phyloP scores from a whole-genome alignment of 106 monocot genomes.

The Triglochin maritima region DNA sequence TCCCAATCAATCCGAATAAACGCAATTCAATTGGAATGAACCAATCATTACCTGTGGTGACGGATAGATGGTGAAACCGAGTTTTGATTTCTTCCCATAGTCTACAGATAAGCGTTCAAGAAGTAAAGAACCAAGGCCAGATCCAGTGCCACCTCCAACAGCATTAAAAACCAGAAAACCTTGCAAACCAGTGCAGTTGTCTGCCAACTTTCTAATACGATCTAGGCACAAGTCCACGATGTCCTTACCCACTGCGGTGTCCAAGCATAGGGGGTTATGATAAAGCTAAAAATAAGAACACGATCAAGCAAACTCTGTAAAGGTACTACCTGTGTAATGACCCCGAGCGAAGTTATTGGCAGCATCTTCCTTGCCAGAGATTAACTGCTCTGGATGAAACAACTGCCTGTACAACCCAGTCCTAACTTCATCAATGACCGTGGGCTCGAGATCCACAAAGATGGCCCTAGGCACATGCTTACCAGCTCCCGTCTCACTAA shows the following conservation, averaged over 20 bases:
- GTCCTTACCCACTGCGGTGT: slow-evolving; percentile 13
- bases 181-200: slow-evolving; percentile 24
- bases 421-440: slow-evolving; percentile 21
- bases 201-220: slow-evolving; percentile 15
- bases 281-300: not conserved
- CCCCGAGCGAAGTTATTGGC: slow-evolving; percentile 21
- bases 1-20: too few species aligned
- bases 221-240: slow-evolving; percentile 23
- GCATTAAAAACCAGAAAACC: slow-evolving; percentile 20
- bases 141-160: slow-evolving; percentile 25
- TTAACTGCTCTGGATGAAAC: slow-evolving; percentile 23
- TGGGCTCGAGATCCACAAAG: slow-evolving; percentile 24
- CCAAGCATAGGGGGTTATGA: not conserved
- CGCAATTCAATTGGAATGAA: not conserved
- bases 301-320: not conserved
- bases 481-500: slow-evolving; percentile 23
- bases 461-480: slow-evolving; percentile 24
- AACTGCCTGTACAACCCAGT: slow-evolving; percentile 14
- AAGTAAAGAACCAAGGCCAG: slow-evolving; percentile 18
- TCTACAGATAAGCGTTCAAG: slow-evolving; percentile 19
- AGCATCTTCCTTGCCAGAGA: slow-evolving; percentile 26
- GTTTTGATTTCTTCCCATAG: slow-evolving; percentile 23
- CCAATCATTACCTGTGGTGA: slow-evolving; percentile 14
- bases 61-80: slow-evolving; percentile 24
- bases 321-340: slow-evolving; percentile 15